Percentiles rank a stretch among this genome's conserved stretches.
Conservation (phyloP, 1,284 basidiomycete species). For the Cryptococcus sp. region DNA sequence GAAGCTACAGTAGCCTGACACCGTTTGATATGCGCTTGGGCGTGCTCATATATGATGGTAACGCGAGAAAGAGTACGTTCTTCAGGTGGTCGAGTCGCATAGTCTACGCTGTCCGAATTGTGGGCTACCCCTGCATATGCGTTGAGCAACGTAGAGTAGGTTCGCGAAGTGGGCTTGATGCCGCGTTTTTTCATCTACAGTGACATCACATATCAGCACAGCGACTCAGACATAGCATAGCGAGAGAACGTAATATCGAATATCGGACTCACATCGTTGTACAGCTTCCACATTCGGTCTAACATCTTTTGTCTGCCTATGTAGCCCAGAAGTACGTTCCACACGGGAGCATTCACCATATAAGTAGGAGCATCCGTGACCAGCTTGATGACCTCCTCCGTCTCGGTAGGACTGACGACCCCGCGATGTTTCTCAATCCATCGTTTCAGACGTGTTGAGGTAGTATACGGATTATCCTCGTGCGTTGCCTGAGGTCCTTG, state of each 20-base stretch:
- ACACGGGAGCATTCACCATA: conserved; percentile 44
- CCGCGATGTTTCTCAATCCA: conserved; percentile 27
- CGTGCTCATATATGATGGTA: conserved; percentile 41
- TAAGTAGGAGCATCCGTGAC: conserved; percentile 28
- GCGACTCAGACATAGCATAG: not conserved
- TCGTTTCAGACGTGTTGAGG: conserved; percentile 20
- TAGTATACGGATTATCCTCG: conserved; percentile 18
- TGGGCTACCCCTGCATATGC: conserved; percentile 42
- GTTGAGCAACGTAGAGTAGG: conserved; percentile 49
- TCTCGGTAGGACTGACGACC: conserved; percentile 21
- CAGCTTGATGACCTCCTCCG: conserved; percentile 32
- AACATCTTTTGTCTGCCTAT: conserved; percentile 41
- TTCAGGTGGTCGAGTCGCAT: conserved; percentile 20
- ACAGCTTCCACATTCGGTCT: conserved; percentile 43
- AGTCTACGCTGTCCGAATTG: conserved; percentile 7
- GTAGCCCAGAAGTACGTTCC: conserved; percentile 44
- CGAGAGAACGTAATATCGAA: not conserved
- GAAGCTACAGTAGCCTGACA: not conserved
- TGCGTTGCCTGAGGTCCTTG: not conserved
- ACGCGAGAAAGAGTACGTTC: conserved; percentile 39
- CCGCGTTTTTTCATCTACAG: conserved; percentile 52
- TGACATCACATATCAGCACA: not conserved
- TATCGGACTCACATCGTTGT: conserved; percentile 41
- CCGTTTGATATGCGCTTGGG: conserved; percentile 34
- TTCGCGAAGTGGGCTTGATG: conserved; percentile 42